Conservation (phyloP, 2,329 filamentous ascomycete genomes). For the Laburnicola sp. region DNA sequence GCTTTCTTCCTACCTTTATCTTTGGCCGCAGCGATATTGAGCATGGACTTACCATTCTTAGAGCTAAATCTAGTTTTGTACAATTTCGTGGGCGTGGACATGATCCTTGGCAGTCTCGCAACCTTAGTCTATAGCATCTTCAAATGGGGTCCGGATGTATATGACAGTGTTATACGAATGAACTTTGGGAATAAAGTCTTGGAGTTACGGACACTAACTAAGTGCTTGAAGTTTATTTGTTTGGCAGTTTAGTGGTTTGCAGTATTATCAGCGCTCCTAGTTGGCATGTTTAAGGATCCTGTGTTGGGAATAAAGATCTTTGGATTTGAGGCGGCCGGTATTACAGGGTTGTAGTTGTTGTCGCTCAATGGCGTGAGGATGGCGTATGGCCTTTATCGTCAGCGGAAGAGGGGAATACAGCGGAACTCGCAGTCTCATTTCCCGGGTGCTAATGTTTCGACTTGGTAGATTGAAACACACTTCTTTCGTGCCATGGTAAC, state of each 20-base stretch:
- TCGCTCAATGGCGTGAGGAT: background rate
- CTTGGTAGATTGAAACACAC: no score
- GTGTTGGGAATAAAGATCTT: background rate
- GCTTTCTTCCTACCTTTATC: constrained; percentile 9
- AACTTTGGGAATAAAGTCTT: background rate
- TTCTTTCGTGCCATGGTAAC: no score
- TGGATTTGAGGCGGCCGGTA: background rate
- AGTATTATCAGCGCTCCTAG: background rate
- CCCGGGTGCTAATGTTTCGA: no score
- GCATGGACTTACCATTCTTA: constrained; percentile 10
- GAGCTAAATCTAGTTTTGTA: constrained; percentile 1
- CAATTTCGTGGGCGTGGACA: constrained; percentile 8
- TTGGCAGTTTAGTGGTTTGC: background rate
- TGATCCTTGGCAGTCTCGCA: constrained; percentile 3
- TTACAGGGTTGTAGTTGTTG: background rate
- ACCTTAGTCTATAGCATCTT: background rate
- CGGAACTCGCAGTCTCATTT: no score
- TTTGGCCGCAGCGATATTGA: constrained; percentile 5
- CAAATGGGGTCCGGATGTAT: background rate
- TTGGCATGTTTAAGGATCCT: constrained; percentile 1
- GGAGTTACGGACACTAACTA: background rate
- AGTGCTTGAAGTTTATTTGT: background rate
- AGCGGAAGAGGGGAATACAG: no score
- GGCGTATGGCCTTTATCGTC: background rate
- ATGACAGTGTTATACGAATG: background rate